phyloP scores from a whole-genome alignment of 2,329 filamentous ascomycete species.

The Sclerotinia spermophila region DNA sequence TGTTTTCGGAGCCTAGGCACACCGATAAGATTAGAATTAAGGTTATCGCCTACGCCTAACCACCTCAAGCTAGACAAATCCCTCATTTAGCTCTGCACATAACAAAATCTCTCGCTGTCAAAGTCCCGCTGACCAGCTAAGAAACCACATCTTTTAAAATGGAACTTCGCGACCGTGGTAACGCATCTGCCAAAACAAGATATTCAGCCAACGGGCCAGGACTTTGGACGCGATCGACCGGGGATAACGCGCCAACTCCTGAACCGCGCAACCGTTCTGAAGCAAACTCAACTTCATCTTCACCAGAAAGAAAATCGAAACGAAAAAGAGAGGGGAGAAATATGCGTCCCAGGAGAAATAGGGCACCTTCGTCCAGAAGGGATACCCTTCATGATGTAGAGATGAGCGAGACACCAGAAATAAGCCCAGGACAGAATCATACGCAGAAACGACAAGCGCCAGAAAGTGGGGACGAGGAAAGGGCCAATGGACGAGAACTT shows the following conservation, averaged over 20 bases:
- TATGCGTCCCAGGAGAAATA: constrained; percentile 7
- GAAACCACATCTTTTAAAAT: constrained; percentile 1
- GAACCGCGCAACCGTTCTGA: neutral
- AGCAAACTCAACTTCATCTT: neutral
- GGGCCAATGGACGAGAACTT: constrained; percentile 2
- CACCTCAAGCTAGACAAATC: neutral
- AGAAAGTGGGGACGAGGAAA: neutral
- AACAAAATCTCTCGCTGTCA: constrained; percentile 10
- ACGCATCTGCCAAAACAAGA: constrained; percentile 3
- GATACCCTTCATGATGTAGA: neutral
- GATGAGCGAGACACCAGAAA: neutral
- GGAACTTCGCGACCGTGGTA: constrained; percentile 14
- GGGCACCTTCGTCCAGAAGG: neutral
- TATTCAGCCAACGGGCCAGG: constrained; percentile 11
- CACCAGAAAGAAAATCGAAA: neutral
- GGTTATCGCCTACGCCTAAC: constrained; percentile 6
- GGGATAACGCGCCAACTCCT: neutral
- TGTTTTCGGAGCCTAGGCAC: neutral
- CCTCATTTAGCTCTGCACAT: constrained; percentile 8
- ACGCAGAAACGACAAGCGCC: neutral
- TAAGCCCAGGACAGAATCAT: neutral
- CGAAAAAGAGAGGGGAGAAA: neutral
- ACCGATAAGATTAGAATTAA: constrained; percentile 10
- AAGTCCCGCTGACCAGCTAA: neutral
- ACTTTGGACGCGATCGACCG: constrained; percentile 1